phyloP scores from a whole-genome alignment of 805 yeast genomes.

The Myxozyma monticola region DNA sequence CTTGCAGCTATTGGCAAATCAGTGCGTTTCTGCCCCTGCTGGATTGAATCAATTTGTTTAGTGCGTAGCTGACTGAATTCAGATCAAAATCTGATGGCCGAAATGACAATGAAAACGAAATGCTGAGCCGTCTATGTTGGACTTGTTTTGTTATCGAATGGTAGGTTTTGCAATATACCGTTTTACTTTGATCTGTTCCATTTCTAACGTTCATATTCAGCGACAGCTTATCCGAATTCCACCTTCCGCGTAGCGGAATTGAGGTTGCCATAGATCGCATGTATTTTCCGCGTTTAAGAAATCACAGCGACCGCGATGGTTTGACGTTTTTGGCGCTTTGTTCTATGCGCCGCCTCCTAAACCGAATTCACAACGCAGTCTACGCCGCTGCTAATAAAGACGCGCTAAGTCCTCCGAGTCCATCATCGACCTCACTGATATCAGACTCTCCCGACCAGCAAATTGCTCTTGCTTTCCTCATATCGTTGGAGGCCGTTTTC shows the following conservation, averaged over 20 bases:
- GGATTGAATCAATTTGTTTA: too few relatives aligned
- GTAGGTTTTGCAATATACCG: too few relatives aligned
- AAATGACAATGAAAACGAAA: too few relatives aligned
- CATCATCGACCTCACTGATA: too few relatives aligned
- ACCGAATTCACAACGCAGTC: slow-evolving; percentile 13
- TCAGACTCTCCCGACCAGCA: too few relatives aligned
- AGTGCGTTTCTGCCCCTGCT: too few relatives aligned
- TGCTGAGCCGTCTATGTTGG: slow-evolving; percentile 8
- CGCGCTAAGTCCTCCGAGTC: neutral
- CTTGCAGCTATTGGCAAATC: too few relatives aligned
- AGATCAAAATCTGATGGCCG: too few relatives aligned
- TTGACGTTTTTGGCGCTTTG: slow-evolving; percentile 10
- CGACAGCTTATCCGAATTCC: slow-evolving; percentile 13
- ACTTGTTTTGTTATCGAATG: slow-evolving; percentile 15
- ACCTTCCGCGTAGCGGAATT: slow-evolving; percentile 13
- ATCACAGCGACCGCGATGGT: slow-evolving; percentile 1
- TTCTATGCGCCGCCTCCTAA: slow-evolving; percentile 9
- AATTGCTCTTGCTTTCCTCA: too few relatives aligned
- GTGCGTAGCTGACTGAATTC: too few relatives aligned
- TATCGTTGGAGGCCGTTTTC: slow-evolving; percentile 4
- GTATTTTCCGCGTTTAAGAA: slow-evolving; percentile 3
- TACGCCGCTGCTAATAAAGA: neutral
- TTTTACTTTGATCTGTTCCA: too few relatives aligned
- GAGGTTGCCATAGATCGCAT: slow-evolving; percentile 13
- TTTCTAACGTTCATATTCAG: too few relatives aligned